A percentile compares a stretch with the other conserved stretches of the same genome.
These are phyloP conservation scores for Cicer bijugum DNA, from an alignment of 306 rosid species.

Conservation along the genomic window DNA sequence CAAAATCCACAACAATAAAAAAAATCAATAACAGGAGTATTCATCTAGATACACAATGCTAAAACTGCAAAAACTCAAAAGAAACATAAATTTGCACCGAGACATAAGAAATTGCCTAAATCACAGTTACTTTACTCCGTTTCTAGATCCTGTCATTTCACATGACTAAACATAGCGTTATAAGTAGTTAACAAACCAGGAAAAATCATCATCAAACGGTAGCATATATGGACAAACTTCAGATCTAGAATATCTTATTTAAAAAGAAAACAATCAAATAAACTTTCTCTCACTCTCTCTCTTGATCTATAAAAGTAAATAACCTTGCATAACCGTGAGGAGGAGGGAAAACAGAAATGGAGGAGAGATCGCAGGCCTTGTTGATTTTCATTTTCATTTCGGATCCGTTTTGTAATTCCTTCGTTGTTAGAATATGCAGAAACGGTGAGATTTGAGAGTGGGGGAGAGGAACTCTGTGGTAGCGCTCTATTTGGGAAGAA, in stretches of 20 bases:
- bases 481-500: background rate
- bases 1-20: slow-evolving; percentile 23
- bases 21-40: background rate
- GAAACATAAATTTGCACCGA: background rate
- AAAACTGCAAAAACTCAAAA: background rate
- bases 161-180: slow-evolving; percentile 35
- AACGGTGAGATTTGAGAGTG: slow-evolving; percentile 17
- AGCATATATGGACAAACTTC: background rate
- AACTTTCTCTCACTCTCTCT: no score
- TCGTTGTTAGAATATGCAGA: background rate
- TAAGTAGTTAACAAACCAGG: background rate
- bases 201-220: background rate
- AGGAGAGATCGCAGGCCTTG: slow-evolving; percentile 83
- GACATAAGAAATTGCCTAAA: background rate
- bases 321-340: slow-evolving; percentile 41
- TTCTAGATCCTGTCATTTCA: slow-evolving; percentile 40
- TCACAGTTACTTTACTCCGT: background rate
- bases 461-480: background rate
- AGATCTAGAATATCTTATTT: slow-evolving; percentile 14
- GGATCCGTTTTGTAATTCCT: slow-evolving; percentile 21
- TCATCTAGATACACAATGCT: slow-evolving; percentile 6
- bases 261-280: background rate
- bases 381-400: slow-evolving; percentile 79
- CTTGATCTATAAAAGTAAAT: no score
- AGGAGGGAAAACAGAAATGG: slow-evolving; percentile 93